These are phyloP conservation scores for Flammula alnicola DNA, from an alignment of 1,284 basidiomycete species.

Conservation along the genomic window DNA sequence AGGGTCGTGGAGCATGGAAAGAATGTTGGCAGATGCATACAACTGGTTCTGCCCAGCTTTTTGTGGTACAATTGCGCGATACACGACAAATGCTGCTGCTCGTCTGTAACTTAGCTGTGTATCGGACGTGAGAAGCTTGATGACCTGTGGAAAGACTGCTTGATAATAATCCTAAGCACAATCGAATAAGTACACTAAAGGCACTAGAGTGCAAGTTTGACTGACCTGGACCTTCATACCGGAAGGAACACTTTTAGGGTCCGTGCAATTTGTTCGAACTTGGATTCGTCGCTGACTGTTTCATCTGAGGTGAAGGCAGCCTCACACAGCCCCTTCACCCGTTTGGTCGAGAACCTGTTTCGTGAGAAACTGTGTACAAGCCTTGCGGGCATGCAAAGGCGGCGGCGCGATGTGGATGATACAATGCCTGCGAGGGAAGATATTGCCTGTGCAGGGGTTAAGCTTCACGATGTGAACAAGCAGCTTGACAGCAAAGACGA, in stretches of 20 bases:
- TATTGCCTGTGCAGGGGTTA: slow-evolving; percentile 69
- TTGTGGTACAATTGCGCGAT: slow-evolving; percentile 58
- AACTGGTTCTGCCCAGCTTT: slow-evolving; percentile 30
- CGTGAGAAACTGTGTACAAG: slow-evolving; percentile 64
- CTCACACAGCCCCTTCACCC: slow-evolving; percentile 70
- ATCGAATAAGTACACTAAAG: slow-evolving; percentile 5
- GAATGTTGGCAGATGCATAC: slow-evolving; percentile 42
- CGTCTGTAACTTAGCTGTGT: slow-evolving; percentile 46
- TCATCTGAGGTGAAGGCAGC: slow-evolving; percentile 71
- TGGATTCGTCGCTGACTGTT: slow-evolving; percentile 49
- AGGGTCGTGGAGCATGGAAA: slow-evolving; percentile 29
- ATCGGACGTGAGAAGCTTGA: slow-evolving; percentile 43
- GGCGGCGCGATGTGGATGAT: slow-evolving; percentile 42
- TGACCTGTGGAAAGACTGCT: slow-evolving; percentile 56
- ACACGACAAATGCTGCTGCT: slow-evolving; percentile 70
- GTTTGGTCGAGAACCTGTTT: slow-evolving; percentile 65
- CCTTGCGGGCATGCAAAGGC: slow-evolving; percentile 56
- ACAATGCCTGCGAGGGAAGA: slow-evolving; percentile 62
- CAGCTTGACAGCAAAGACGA: slow-evolving; percentile 15
- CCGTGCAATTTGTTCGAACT: slow-evolving; percentile 63
- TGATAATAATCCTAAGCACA: slow-evolving; percentile 63
- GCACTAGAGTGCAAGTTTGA: slow-evolving; percentile 20
- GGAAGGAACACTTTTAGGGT: slow-evolving; percentile 63
- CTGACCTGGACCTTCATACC: slow-evolving; percentile 57
- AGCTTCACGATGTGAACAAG: slow-evolving; percentile 19